These are phyloP conservation scores for Penicillium robsamsonii DNA, from an alignment of 495 filamentous ascomycete species.

Conservation along the genomic window DNA sequence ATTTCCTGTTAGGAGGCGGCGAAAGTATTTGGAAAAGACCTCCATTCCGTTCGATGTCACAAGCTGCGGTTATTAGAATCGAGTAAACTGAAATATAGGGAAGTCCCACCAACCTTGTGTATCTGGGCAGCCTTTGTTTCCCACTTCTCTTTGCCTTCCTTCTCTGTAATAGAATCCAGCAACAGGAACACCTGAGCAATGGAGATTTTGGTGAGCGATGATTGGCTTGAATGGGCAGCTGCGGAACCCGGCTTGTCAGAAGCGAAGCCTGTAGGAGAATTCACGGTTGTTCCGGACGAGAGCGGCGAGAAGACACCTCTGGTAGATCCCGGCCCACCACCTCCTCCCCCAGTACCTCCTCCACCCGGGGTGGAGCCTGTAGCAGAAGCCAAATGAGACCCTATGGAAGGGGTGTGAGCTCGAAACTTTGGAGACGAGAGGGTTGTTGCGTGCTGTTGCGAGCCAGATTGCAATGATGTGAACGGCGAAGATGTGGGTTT, in stretches of 20 bases:
- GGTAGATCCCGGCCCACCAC: conserved; percentile 51
- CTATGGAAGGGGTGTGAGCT: conserved; percentile 60
- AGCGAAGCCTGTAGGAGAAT: conserved; percentile 58
- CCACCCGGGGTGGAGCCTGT: conserved; percentile 56
- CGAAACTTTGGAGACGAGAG: conserved; percentile 59
- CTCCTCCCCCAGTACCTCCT: conserved; percentile 60
- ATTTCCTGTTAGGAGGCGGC: conserved; percentile 80
- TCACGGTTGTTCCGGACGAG: conserved; percentile 58
- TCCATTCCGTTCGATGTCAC: conserved; percentile 97
- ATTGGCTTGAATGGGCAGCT: conserved; percentile 47
- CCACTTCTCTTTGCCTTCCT: conserved; percentile 88
- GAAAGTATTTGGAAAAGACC: conserved; percentile 88
- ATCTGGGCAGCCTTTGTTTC: conserved; percentile 88
- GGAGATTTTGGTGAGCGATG: conserved; percentile 73
- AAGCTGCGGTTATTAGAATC: conserved; percentile 53
- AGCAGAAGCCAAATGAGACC: conserved; percentile 57
- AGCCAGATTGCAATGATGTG: conserved; percentile 56
- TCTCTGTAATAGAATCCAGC: conserved; percentile 90
- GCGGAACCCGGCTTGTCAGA: conserved; percentile 51
- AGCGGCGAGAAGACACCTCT: conserved; percentile 64
- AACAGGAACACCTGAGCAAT: conserved; percentile 93
- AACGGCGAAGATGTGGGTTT: conserved; percentile 53
- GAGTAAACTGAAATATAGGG: neutral
- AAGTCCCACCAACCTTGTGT: conserved; percentile 65
- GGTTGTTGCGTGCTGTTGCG: conserved; percentile 56